Base-by-base conservation (phyloP, 192 early-diverging fungal species). In the Linnemannia elongata region DNA sequence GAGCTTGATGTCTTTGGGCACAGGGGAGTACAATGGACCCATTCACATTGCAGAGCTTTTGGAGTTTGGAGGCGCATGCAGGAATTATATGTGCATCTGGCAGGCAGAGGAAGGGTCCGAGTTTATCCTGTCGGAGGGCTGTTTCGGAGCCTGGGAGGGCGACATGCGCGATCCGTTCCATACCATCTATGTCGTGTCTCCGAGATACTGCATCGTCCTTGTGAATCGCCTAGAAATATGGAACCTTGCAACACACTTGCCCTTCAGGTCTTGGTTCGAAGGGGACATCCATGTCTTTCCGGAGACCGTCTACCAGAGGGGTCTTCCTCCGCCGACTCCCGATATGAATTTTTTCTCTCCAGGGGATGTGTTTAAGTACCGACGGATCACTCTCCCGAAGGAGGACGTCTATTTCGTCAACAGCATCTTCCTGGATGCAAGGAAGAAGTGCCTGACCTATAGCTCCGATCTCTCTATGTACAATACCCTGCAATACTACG, bases 71-170 rank as follows among this genome's bases (percentile, higher is more conserved):
- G 17, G 35, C 60, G 41, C 77, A 66, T 38, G 79, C 0, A 63
- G 4, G 9, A 47, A 60, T 36, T 81, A 78, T 49, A 63, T 88
- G 20, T 82, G 82, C 76, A 80, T 88, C 38, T 88, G 87, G 87
- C 69, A 88, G 71, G 87, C 87, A 4, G 72, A 70, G 27, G 87
- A 88, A 74, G 82, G 82, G 42, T 79, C 81, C 41, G 82, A 88
- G 79, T 88, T 88, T 69, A 88, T 88, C 66, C 60, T 82, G 69
- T 79, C 88, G 3, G 75, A 79, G 20, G 78, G 54, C 33, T 78
- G 88, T 55, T 89, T 89, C 63, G 88, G 88, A 72, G 71, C 55
- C 6, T 89, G 78, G 30, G 88, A 89, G 42, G 88, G 88, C 18
- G 22, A 75, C 54, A 45, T 8, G 8, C 73, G 57, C 20, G 9